A percentile compares a stretch with the other conserved stretches of the same genome.
These are phyloP conservation scores for Tolypocladium tropicale DNA, from an alignment of 2,329 filamentous ascomycete genomes.

Conservation along the genomic window DNA sequence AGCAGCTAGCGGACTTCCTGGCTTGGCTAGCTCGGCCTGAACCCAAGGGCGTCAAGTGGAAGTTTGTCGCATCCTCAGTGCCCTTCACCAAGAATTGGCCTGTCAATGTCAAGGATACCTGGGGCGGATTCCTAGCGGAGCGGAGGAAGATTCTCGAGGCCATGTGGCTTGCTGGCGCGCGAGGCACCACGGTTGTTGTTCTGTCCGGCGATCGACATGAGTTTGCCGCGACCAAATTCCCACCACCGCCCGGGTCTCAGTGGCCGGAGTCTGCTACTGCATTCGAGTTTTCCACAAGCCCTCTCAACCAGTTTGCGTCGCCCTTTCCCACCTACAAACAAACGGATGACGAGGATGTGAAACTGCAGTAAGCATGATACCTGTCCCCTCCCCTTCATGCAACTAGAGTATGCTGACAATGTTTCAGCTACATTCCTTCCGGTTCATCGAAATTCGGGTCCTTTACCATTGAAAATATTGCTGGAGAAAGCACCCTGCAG, in stretches of 20 bases:
- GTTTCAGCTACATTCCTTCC: slow-evolving; percentile 60
- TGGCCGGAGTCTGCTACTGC: slow-evolving; percentile 58
- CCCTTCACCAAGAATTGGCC: slow-evolving; percentile 98
- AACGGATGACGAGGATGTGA: slow-evolving; percentile 69
- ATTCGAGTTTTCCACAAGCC: slow-evolving; percentile 87
- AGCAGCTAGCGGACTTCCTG: slow-evolving; percentile 72
- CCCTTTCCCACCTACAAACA: slow-evolving; percentile 78
- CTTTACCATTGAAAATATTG: slow-evolving; percentile 58
- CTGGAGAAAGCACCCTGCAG: slow-evolving; percentile 58
- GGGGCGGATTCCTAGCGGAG: slow-evolving; percentile 84
- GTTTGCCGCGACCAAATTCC: slow-evolving; percentile 81
- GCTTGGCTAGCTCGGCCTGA: slow-evolving; percentile 65
- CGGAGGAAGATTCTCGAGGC: slow-evolving; percentile 71
- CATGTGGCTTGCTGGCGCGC: slow-evolving; percentile 79
- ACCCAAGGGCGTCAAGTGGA: slow-evolving; percentile 76
- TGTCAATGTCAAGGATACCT: slow-evolving; percentile 79
- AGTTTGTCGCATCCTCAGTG: slow-evolving; percentile 80
- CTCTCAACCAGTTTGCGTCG: slow-evolving; percentile 87
- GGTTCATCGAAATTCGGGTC: slow-evolving; percentile 82
- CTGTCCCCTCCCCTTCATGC: not conserved
- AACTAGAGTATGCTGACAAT: slow-evolving; percentile 1
- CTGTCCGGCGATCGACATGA: slow-evolving; percentile 93
- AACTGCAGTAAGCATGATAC: slow-evolving; percentile 61
- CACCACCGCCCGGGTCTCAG: slow-evolving; percentile 45
- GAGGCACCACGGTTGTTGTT: slow-evolving; percentile 68